A percentile compares a stretch with the other conserved stretches of the same genome.
Evolutionary conservation across 305 asterid species (phyloP).

Genomic region (Fraxinus sp.): DNA sequence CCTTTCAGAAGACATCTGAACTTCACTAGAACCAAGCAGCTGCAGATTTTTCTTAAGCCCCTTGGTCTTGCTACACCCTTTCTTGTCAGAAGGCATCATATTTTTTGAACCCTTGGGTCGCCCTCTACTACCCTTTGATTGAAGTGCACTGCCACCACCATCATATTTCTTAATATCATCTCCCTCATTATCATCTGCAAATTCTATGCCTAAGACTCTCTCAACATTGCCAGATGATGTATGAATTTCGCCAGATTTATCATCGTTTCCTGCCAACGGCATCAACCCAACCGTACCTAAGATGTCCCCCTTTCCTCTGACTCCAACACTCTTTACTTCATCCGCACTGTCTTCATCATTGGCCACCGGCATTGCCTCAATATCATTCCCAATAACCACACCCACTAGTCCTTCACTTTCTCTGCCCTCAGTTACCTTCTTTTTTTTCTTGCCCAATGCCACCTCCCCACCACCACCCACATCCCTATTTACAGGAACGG

Average conservation of each 20-base stretch:
- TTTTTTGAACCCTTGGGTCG: conserved; percentile 6
- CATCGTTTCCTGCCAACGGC: background rate
- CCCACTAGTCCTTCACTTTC: conserved; percentile 9
- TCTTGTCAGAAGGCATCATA: conserved; percentile 6
- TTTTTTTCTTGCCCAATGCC: conserved; percentile 14
- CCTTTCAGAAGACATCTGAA: background rate
- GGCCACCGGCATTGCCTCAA: conserved; percentile 15
- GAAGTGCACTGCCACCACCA: conserved; percentile 8
- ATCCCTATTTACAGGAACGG: conserved; percentile 2
- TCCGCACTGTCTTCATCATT: conserved; percentile 5
- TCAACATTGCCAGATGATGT: background rate
- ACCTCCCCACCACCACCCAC: conserved; percentile 21
- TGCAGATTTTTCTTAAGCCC: background rate
- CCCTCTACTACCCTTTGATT: background rate
- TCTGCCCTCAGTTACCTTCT: conserved; percentile 6
- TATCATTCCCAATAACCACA: conserved; percentile 1
- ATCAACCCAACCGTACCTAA: background rate
- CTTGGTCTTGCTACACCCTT: background rate
- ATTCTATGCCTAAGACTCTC: background rate
- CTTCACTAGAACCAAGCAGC: background rate
- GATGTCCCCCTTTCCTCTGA: background rate
- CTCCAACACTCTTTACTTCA: background rate
- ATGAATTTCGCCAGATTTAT: background rate
- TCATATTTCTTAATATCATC: conserved; percentile 14
- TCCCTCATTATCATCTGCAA: background rate